Conservation (phyloP, 352 stramenopile species). For the Phytophthora cajani region DNA sequence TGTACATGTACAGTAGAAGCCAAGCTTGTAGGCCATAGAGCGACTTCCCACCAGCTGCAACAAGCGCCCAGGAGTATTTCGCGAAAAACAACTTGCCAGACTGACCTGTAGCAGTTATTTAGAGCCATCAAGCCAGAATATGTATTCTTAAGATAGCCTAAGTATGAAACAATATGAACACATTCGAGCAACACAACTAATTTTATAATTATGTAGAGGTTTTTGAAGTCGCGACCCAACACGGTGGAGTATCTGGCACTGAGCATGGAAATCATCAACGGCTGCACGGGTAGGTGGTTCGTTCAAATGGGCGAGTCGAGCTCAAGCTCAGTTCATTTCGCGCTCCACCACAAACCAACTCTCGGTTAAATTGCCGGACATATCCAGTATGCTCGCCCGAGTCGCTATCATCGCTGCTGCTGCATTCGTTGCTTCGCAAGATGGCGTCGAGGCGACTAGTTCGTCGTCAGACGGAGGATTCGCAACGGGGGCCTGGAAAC, state of each 20-base stretch:
- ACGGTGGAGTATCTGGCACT: background rate
- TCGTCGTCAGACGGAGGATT: slow-evolving; percentile 40
- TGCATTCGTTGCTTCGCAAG: slow-evolving; percentile 8
- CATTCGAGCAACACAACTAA: background rate
- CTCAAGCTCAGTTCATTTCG: slow-evolving; percentile 10
- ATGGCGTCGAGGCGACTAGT: background rate
- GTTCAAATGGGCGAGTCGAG: background rate
- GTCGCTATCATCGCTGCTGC: slow-evolving; percentile 5
- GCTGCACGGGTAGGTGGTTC: slow-evolving; percentile 15
- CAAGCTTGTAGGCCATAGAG: slow-evolving; percentile 10
- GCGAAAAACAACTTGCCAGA: slow-evolving; percentile 25
- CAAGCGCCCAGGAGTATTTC: slow-evolving; percentile 17
- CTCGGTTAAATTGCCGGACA: background rate
- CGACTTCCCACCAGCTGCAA: slow-evolving; percentile 20
- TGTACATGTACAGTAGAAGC: background rate
- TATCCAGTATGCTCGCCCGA: slow-evolving; percentile 11
- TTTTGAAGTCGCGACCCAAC: slow-evolving; percentile 25
- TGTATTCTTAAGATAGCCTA: background rate
- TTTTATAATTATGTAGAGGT: background rate
- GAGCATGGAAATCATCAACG: slow-evolving; percentile 15
- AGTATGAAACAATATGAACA: background rate
- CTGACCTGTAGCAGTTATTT: slow-evolving; percentile 19
- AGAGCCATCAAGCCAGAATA: background rate
- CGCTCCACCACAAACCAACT: slow-evolving; percentile 20
- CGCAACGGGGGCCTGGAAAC: slow-evolving; percentile 39